Conservation (phyloP, 2,329 filamentous ascomycete species). For the Alternaria sp. region DNA sequence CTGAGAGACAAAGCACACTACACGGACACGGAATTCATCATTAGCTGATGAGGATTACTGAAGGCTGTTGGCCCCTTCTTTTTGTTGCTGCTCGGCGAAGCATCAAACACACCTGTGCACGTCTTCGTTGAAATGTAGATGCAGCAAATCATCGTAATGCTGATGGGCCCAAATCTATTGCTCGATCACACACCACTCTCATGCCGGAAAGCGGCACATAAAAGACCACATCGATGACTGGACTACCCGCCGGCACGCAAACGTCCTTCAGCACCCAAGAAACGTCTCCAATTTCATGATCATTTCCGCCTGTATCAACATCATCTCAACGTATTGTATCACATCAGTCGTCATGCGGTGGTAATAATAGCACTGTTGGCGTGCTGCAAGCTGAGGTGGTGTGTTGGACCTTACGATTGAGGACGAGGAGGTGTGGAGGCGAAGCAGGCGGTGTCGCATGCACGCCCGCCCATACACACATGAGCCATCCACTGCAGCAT, state of each 20-base stretch:
- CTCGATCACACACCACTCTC: not conserved
- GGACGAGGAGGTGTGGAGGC: not conserved
- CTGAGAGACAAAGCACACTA: too few species aligned
- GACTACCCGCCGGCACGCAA: not conserved
- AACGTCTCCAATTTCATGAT: not conserved
- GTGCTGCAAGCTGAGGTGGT: not conserved
- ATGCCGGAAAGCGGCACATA: not conserved
- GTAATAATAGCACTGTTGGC: not conserved
- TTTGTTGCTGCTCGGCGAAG: too few species aligned
- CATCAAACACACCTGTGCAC: too few species aligned
- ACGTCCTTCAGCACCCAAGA: not conserved
- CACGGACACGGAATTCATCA: too few species aligned
- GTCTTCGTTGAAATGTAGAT: too few species aligned
- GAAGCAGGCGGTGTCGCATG: not conserved
- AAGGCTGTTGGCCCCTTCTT: too few species aligned
- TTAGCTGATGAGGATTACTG: too few species aligned
- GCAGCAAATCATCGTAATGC: not conserved
- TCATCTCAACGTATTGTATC: not conserved
- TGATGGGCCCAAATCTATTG: not conserved
- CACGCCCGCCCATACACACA: not conserved
- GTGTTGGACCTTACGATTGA: not conserved
- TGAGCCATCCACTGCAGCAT: not conserved
- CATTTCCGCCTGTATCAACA: not conserved
- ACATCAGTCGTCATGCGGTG: not conserved
- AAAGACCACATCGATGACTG: not conserved